phyloP scores from a whole-genome alignment of 1,139 yeast genomes.

The Pichia cactophila region DNA sequence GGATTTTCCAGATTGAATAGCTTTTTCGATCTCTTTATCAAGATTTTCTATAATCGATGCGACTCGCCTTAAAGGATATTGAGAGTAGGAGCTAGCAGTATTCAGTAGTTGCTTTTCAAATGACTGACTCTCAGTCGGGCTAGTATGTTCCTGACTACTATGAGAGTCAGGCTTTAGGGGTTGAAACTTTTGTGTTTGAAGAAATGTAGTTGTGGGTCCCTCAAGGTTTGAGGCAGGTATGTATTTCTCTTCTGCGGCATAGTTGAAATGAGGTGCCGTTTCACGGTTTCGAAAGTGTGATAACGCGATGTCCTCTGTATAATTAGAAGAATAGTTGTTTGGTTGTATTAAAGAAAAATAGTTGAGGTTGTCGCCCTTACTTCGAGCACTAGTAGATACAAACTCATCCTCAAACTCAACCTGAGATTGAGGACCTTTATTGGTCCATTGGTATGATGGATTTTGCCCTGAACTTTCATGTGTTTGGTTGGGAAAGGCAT shows the following conservation, averaged over 20 bases:
- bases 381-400: background rate
- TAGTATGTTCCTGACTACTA: background rate
- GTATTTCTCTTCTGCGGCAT: too few relatives aligned
- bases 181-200: too few relatives aligned
- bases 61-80: background rate
- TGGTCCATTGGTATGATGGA: background rate
- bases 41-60: conserved; percentile 1
- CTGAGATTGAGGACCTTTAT: background rate
- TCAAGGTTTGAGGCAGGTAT: too few relatives aligned
- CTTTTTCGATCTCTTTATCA: background rate
- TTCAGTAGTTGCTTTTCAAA: conserved; percentile 36
- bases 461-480: background rate
- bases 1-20: conserved; percentile 11
- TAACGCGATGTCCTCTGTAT: background rate
- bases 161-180: background rate
- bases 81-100: conserved; percentile 37
- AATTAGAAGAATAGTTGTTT: background rate
- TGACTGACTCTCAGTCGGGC: background rate
- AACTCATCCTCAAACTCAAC: background rate
- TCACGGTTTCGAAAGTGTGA: background rate
- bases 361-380: background rate
- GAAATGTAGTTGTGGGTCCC: too few relatives aligned
- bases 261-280: too few relatives aligned
- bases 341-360: background rate
- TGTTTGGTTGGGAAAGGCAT: too few relatives aligned